These are phyloP conservation scores for Galeopsis tetrahit DNA, from an alignment of 257 asterid species.

Conservation along the genomic window DNA sequence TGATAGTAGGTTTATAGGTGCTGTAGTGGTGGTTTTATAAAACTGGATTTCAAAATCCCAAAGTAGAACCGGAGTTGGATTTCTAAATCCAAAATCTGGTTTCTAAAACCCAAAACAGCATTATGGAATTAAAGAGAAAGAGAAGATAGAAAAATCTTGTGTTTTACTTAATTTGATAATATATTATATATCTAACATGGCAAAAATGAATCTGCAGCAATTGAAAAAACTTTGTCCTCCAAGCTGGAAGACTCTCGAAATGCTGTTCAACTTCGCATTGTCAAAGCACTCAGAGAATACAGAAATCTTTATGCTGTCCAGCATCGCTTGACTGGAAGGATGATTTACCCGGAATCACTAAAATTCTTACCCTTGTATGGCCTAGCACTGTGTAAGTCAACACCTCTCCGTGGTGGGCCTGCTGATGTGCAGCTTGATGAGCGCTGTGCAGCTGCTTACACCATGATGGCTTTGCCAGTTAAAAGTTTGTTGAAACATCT, in stretches of 20 bases:
- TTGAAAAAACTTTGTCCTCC: constrained; percentile 82
- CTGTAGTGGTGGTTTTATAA: too few species aligned
- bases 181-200: constrained; percentile 16
- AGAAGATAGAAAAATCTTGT: neutral
- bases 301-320: constrained; percentile 93
- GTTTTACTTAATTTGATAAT: constrained; percentile 3
- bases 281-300: constrained; percentile 91
- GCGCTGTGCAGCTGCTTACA: constrained; percentile 73
- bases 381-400: constrained; percentile 75
- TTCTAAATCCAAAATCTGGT: too few species aligned
- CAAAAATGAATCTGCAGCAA: constrained; percentile 64
- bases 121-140: neutral
- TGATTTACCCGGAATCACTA: constrained; percentile 91
- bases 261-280: constrained; percentile 73
- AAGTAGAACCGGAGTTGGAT: too few species aligned
- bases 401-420: constrained; percentile 87
- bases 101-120: too few species aligned
- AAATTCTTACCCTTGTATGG: constrained; percentile 70
- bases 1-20: too few species aligned
- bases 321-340: constrained; percentile 84
- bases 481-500: constrained; percentile 76
- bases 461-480: constrained; percentile 83
- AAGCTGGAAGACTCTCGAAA: constrained; percentile 92
- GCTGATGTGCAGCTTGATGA: constrained; percentile 84
- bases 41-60: too few species aligned